These are phyloP conservation scores for Trifolium dubium DNA, from an alignment of 306 rosid species.

Conservation along the genomic window DNA sequence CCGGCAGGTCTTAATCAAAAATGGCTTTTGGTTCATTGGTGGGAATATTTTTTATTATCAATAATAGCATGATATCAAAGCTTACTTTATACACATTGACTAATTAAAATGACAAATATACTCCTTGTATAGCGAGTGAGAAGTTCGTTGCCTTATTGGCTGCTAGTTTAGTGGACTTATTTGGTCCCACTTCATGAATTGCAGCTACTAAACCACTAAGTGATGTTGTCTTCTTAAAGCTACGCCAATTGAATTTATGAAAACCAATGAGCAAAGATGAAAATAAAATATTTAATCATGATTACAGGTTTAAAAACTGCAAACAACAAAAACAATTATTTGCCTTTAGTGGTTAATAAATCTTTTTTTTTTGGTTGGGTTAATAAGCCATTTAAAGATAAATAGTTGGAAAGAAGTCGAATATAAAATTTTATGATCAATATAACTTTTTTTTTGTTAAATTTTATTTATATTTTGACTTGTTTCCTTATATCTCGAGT, in stretches of 20 bases:
- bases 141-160: not conserved
- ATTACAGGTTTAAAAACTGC: not conserved
- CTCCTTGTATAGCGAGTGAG: not conserved
- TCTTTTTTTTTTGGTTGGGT: too few species aligned
- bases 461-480: too few species aligned
- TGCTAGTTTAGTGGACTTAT: conserved; percentile 15
- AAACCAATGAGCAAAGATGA: not conserved
- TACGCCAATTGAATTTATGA: not conserved
- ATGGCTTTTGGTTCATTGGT: conserved; percentile 3
- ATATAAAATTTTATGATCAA: too few species aligned
- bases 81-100: conserved; percentile 7
- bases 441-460: too few species aligned
- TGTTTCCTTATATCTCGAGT: too few species aligned
- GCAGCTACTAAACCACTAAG: conserved; percentile 10
- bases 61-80: not conserved
- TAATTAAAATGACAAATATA: not conserved
- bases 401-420: too few species aligned
- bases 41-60: not conserved
- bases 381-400: too few species aligned
- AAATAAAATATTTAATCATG: conserved; percentile 13
- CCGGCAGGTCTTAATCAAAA: conserved; percentile 25
- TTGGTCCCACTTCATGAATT: conserved; percentile 13
- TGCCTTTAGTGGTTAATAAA: too few species aligned
- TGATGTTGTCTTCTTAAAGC: not conserved
- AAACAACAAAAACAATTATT: too few species aligned